These are phyloP conservation scores for Calonectria crousiana DNA, from an alignment of 2,329 filamentous ascomycete species.

Conservation along the genomic window DNA sequence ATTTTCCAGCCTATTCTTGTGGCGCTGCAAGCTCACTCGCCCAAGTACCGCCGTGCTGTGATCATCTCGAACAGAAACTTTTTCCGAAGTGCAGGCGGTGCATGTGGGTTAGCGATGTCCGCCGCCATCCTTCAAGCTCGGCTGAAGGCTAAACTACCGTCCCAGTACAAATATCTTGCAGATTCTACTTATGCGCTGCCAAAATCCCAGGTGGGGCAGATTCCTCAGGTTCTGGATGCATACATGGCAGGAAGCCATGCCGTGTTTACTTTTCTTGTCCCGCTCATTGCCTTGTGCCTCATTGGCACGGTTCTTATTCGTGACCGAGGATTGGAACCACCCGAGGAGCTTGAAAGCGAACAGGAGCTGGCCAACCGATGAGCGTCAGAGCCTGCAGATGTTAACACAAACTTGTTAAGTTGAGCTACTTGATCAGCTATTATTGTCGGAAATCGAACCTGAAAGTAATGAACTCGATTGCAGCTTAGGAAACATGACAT, in stretches of 20 bases:
- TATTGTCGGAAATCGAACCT: not conserved
- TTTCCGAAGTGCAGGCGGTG: constrained; percentile 68
- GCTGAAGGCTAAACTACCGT: constrained; percentile 43
- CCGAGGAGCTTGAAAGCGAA: constrained; percentile 11
- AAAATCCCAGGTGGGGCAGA: not conserved
- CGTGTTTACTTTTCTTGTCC: constrained; percentile 21
- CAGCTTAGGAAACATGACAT: not conserved
- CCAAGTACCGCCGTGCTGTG: constrained; percentile 69
- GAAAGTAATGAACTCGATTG: not conserved
- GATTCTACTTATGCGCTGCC: constrained; percentile 24
- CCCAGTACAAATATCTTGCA: constrained; percentile 21
- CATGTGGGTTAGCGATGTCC: constrained; percentile 67
- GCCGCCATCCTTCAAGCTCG: constrained; percentile 60
- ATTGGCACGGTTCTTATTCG: constrained; percentile 23
- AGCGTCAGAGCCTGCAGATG: not conserved
- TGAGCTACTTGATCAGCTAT: not conserved
- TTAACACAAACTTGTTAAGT: not conserved
- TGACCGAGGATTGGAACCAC: constrained; percentile 17
- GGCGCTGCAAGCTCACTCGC: constrained; percentile 68
- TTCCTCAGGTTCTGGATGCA: constrained; percentile 14
- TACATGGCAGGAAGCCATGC: constrained; percentile 26
- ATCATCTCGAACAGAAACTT: constrained; percentile 74
- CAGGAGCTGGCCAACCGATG: not conserved
- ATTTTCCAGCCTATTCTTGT: constrained; percentile 63
- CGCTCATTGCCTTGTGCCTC: constrained; percentile 20